Conservation (phyloP, 2,329 filamentous ascomycete species). For the Exserohilum rostratum region DNA sequence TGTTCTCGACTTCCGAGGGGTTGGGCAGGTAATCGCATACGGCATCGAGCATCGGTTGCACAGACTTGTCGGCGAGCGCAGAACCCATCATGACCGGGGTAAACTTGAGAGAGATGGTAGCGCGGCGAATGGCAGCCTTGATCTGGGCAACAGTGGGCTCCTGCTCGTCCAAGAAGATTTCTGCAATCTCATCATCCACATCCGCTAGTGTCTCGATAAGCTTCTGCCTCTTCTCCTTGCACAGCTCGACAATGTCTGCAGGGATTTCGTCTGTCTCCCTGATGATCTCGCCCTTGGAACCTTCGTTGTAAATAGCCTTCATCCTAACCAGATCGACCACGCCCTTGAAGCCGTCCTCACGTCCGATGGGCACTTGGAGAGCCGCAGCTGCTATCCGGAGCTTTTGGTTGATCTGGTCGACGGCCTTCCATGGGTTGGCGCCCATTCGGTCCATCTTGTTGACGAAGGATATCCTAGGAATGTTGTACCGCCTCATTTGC, state of each 20-base stretch:
- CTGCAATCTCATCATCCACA: conserved; percentile 96
- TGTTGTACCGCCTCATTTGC: conserved; percentile 98
- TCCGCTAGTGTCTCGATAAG: conserved; percentile 95
- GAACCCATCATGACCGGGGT: conserved; percentile 96
- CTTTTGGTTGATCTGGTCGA: conserved; percentile 97
- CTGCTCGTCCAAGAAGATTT: conserved; percentile 88
- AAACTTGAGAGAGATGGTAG: conserved; percentile 89
- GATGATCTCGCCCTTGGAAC: conserved; percentile 76
- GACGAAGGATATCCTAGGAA: conserved; percentile 92
- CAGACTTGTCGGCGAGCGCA: conserved; percentile 89
- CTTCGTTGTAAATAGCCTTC: conserved; percentile 93
- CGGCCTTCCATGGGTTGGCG: conserved; percentile 94
- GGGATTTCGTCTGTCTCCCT: conserved; percentile 81
- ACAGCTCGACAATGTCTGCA: conserved; percentile 75
- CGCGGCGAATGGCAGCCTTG: conserved; percentile 86
- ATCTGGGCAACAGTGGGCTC: conserved; percentile 82
- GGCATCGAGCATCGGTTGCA: conserved; percentile 96
- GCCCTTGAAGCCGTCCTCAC: conserved; percentile 88
- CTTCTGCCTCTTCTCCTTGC: conserved; percentile 79
- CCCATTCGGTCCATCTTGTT: conserved; percentile 99
- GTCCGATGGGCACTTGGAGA: conserved; percentile 91
- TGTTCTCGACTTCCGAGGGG: conserved; percentile 85
- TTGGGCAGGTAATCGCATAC: conserved; percentile 97
- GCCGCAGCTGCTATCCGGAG: conserved; percentile 91
- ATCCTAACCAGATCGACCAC: conserved; percentile 92